A percentile compares a stretch with the other conserved stretches of the same genome.
phyloP scores from a whole-genome alignment of 176 grass and related monocot genomes.

The Melocanna baccifera region DNA sequence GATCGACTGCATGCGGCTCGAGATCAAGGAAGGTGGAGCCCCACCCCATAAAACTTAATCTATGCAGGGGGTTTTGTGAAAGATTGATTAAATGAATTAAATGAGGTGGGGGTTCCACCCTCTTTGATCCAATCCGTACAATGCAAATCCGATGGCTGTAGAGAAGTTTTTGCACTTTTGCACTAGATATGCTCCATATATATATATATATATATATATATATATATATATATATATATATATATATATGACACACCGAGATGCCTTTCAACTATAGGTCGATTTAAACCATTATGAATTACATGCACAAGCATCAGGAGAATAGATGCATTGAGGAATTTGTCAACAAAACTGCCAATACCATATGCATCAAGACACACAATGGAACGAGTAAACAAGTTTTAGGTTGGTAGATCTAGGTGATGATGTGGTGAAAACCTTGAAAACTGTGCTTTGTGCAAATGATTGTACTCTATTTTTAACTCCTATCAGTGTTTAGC shows the following conservation, averaged over 20 bases:
- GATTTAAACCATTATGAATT: neutral
- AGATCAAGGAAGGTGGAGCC: too few species aligned
- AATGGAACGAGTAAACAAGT: conserved; percentile 29
- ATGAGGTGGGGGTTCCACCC: too few species aligned
- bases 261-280: conserved; percentile 40
- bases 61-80: too few species aligned
- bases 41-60: too few species aligned
- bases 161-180: too few species aligned
- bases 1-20: too few species aligned
- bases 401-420: conserved; percentile 41
- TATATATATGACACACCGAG: neutral
- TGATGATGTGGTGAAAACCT: conserved; percentile 42
- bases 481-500: neutral
- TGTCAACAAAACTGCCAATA: conserved; percentile 32
- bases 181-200: too few species aligned
- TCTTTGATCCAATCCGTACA: too few species aligned
- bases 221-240: conserved; percentile 3
- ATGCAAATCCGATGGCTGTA: too few species aligned
- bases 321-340: conserved; percentile 33
- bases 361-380: conserved; percentile 32
- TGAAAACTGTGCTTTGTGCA: conserved; percentile 26
- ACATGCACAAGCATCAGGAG: conserved; percentile 31
- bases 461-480: conserved; percentile 32
- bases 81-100: too few species aligned
- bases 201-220: conserved; percentile 3